These are phyloP conservation scores for Spatholobus suberectus DNA, from an alignment of 306 rosid genomes.

Conservation along the genomic window DNA sequence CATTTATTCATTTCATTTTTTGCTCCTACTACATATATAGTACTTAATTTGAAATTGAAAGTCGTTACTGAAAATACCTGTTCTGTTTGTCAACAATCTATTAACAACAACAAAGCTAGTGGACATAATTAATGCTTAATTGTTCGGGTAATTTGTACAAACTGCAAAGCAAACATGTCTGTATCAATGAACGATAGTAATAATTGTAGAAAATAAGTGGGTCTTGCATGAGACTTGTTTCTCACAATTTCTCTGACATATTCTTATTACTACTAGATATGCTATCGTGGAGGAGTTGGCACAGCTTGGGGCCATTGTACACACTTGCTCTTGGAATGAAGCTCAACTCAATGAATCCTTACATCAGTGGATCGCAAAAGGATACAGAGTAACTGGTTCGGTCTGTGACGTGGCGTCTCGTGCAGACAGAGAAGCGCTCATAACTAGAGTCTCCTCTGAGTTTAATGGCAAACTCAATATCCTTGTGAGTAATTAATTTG, in stretches of 20 bases:
- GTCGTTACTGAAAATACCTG: not conserved
- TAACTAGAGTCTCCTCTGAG: constrained; percentile 28
- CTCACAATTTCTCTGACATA: not conserved
- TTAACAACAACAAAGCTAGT: not conserved
- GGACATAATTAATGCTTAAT: not conserved
- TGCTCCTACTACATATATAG: not conserved
- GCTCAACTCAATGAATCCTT: constrained; percentile 40
- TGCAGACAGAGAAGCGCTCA: constrained; percentile 38
- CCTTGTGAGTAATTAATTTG: constrained; percentile 29
- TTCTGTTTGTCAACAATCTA: no score
- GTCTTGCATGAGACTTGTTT: not conserved
- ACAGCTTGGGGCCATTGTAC: constrained; percentile 34
- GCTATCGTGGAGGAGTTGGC: constrained; percentile 49
- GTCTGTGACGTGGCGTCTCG: constrained; percentile 37
- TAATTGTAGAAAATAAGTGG: no score
- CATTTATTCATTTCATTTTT: not conserved
- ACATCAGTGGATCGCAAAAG: constrained; percentile 40
- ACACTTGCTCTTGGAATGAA: constrained; percentile 48
- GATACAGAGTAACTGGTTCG: constrained; percentile 43
- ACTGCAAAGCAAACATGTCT: not conserved
- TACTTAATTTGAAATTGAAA: not conserved
- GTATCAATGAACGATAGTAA: no score
- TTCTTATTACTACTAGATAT: constrained; percentile 21
- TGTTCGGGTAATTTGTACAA: not conserved
- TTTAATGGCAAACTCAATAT: constrained; percentile 49